Percentiles rank a stretch among this genome's conserved stretches.
Evolutionary conservation across 176 grass and related monocot species (phyloP).

Genomic region (Thalia dealbata): DNA sequence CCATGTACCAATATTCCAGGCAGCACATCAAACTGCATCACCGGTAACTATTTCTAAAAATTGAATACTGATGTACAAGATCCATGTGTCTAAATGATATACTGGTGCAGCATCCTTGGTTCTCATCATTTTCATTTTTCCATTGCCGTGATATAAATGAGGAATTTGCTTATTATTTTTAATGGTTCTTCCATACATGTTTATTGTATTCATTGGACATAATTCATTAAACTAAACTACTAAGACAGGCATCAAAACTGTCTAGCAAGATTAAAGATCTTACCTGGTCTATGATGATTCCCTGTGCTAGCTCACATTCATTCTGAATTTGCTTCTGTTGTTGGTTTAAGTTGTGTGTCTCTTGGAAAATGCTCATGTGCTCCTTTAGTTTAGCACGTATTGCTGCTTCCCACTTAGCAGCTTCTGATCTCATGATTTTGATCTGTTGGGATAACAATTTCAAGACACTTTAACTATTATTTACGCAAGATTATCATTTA

Average conservation of each 20-base stretch:
- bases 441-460: slow-evolving; percentile 40
- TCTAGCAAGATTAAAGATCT: slow-evolving; percentile 1
- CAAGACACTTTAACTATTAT: not conserved
- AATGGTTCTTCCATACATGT: not conserved
- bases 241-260: not conserved
- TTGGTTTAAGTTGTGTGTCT: slow-evolving; percentile 43
- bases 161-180: too few relatives aligned
- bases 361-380: slow-evolving; percentile 40
- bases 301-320: slow-evolving; percentile 58
- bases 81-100: too few relatives aligned
- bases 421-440: slow-evolving; percentile 57
- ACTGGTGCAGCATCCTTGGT: too few relatives aligned
- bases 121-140: too few relatives aligned
- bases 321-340: slow-evolving; percentile 55
- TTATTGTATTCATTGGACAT: not conserved
- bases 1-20: too few relatives aligned
- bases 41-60: too few relatives aligned
- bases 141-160: too few relatives aligned
- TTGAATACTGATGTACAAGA: too few relatives aligned
- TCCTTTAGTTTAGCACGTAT: slow-evolving; percentile 56
- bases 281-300: slow-evolving; percentile 78
- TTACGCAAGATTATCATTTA: not conserved
- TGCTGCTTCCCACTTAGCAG: slow-evolving; percentile 53
- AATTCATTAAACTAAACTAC: not conserved
- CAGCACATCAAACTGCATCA: too few relatives aligned